Conservation (phyloP, 441 rosid genomes). For the Daphne laureola region DNA sequence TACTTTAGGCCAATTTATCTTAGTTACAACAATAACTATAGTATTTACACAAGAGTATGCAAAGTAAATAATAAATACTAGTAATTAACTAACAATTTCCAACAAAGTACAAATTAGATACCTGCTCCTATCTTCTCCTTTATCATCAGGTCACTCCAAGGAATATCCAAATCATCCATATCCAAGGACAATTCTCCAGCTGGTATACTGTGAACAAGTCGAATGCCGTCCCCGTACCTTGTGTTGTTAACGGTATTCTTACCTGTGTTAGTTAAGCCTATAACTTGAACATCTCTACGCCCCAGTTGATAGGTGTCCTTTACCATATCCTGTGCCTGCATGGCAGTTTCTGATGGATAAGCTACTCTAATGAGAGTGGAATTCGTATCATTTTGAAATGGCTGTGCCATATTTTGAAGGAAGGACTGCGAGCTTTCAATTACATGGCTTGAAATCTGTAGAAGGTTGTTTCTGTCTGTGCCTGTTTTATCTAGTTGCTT, state of each 20-base stretch:
- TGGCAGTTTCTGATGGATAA: conserved; percentile 38
- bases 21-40: no score
- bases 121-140: conserved; percentile 99
- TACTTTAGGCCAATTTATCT: no score
- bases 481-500: conserved; percentile 39
- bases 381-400: conserved; percentile 34
- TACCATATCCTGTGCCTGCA: conserved; percentile 27
- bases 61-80: no score
- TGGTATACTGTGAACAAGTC: conserved; percentile 32
- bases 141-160: conserved; percentile 85
- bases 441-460: conserved; percentile 29
- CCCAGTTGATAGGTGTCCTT: conserved; percentile 27
- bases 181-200: conserved; percentile 57
- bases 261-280: conserved; percentile 25
- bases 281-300: conserved; percentile 26
- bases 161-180: conserved; percentile 79
- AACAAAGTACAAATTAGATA: conserved; percentile 20
- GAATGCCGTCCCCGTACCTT: conserved; percentile 31
- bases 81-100: no score
- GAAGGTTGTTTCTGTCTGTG: conserved; percentile 34
- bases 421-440: conserved; percentile 35
- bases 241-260: conserved; percentile 26
- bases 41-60: no score
- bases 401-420: conserved; percentile 25
- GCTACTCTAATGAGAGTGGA: conserved; percentile 21